These are phyloP conservation scores for Chaetomium sp. DNA, from an alignment of 2,329 filamentous ascomycete species.

Conservation along the genomic window DNA sequence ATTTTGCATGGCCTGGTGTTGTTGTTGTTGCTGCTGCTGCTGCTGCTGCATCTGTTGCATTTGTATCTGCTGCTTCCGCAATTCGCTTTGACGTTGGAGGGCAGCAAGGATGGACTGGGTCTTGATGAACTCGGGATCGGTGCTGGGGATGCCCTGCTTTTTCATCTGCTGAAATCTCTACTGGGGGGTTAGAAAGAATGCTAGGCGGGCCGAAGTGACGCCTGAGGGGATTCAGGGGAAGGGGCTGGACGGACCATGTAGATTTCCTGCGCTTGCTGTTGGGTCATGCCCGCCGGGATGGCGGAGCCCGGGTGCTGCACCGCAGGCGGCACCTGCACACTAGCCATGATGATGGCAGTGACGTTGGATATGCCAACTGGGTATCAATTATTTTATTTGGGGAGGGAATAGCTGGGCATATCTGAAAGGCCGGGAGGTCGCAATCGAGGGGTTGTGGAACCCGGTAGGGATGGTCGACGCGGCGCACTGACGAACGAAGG, in stretches of 20 bases:
- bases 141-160: slow-evolving; percentile 74
- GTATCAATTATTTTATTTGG: slow-evolving; percentile 27
- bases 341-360: slow-evolving; percentile 66
- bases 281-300: slow-evolving; percentile 69
- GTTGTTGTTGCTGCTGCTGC: slow-evolving; percentile 47
- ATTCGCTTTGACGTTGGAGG: slow-evolving; percentile 67
- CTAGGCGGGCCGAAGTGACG: background rate
- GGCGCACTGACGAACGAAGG: slow-evolving; percentile 19
- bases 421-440: slow-evolving; percentile 25
- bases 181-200: slow-evolving; percentile 26
- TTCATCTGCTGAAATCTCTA: slow-evolving; percentile 93
- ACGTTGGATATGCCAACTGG: slow-evolving; percentile 29
- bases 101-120: slow-evolving; percentile 72
- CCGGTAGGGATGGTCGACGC: slow-evolving; percentile 20
- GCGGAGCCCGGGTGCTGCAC: slow-evolving; percentile 66
- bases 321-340: slow-evolving; percentile 71
- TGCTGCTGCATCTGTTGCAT: slow-evolving; percentile 56
- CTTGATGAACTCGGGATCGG: slow-evolving; percentile 86
- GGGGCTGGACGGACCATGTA: slow-evolving; percentile 57
- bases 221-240: background rate
- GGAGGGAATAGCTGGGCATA: slow-evolving; percentile 32
- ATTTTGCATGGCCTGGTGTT: slow-evolving; percentile 55
- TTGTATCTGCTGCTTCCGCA: slow-evolving; percentile 50
- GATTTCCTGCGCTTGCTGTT: slow-evolving; percentile 76
- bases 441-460: slow-evolving; percentile 29